A percentile compares a stretch with the other conserved stretches of the same genome.
phyloP scores from a whole-genome alignment of 2,329 filamentous ascomycete species.

The Trichophyton simii region DNA sequence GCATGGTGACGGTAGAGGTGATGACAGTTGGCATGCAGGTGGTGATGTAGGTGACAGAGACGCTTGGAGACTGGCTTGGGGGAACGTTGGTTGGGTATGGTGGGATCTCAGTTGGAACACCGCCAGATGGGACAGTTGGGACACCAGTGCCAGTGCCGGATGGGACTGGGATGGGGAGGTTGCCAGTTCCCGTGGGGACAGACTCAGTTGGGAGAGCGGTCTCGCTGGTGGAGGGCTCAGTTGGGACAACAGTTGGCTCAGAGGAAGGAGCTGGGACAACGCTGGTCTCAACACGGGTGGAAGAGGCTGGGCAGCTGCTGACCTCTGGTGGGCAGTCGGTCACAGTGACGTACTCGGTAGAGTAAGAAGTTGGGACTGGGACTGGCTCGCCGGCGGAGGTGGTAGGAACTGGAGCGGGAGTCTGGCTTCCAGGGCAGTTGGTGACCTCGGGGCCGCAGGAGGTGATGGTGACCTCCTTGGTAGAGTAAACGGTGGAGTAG shows the following conservation, averaged over 20 bases:
- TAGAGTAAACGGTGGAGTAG: constrained; percentile 42
- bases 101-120: not conserved
- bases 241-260: not conserved
- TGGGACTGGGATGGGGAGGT: constrained; percentile 2
- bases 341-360: constrained; percentile 48
- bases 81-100: constrained; percentile 6
- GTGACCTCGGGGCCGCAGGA: constrained; percentile 49
- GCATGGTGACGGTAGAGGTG: constrained; percentile 12
- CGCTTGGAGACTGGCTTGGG: constrained; percentile 7
- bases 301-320: constrained; percentile 11
- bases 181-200: constrained; percentile 6
- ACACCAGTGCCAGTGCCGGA: constrained; percentile 14
- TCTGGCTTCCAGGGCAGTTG: constrained; percentile 40
- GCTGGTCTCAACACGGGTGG: constrained; percentile 7
- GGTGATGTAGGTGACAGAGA: constrained; percentile 37
- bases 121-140: constrained; percentile 25
- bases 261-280: constrained; percentile 5
- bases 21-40: constrained; percentile 31
- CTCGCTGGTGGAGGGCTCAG: not conserved
- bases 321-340: constrained; percentile 49
- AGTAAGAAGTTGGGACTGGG: constrained; percentile 35
- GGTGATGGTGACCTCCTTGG: constrained; percentile 50
- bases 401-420: constrained; percentile 11
- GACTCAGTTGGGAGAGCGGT: constrained; percentile 6
- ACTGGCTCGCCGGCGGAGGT: constrained; percentile 11